Conservation (phyloP, 2,329 filamentous ascomycete genomes). For the Fusarium lyarnte region DNA sequence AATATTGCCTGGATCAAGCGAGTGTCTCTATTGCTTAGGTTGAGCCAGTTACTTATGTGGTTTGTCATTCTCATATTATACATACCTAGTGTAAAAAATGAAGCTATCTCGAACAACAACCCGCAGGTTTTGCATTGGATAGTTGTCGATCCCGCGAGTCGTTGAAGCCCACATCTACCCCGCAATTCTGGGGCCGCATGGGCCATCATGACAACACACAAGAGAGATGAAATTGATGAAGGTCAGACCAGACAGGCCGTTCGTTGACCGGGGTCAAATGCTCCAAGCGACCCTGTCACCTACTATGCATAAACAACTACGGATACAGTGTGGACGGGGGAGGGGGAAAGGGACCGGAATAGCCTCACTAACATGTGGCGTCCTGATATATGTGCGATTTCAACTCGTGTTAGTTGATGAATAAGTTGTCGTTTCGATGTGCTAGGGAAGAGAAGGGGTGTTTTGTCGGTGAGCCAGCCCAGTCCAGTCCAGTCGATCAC, state of each 20-base stretch:
- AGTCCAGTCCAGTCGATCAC: neutral
- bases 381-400: neutral
- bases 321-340: neutral
- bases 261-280: slow-evolving; percentile 8
- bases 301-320: neutral
- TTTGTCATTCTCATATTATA: slow-evolving; percentile 2
- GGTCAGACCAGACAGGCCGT: neutral
- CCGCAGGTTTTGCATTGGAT: neutral
- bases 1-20: neutral
- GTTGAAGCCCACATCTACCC: slow-evolving; percentile 29
- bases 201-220: slow-evolving; percentile 26
- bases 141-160: slow-evolving; percentile 11
- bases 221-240: slow-evolving; percentile 16
- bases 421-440: neutral
- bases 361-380: neutral
- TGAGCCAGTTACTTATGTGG: neutral
- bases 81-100: slow-evolving; percentile 1
- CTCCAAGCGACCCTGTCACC: neutral
- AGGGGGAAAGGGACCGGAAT: neutral
- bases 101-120: slow-evolving; percentile 30
- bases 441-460: neutral
- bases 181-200: slow-evolving; percentile 35
- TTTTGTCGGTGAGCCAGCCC: slow-evolving; percentile 28
- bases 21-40: neutral
- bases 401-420: neutral